Conservation (phyloP, 2,329 filamentous ascomycete species). For the Torrubiella hemipterigena region DNA sequence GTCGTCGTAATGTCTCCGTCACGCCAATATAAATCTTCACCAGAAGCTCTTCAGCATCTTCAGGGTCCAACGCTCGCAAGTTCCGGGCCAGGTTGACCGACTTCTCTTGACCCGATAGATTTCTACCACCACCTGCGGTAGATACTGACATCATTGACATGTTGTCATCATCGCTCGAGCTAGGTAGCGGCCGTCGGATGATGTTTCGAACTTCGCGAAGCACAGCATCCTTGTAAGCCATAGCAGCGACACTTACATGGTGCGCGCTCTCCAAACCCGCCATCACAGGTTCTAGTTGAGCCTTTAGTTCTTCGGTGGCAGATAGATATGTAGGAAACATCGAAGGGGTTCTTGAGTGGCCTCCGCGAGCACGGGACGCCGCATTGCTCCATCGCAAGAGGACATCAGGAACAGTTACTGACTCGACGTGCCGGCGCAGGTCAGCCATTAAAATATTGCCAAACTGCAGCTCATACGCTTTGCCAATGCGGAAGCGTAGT, state of each 20-base stretch:
- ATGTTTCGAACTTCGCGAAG: constrained; percentile 77
- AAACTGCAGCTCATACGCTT: constrained; percentile 74
- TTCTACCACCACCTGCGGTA: constrained; percentile 56
- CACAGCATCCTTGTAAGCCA: constrained; percentile 71
- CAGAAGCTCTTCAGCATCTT: constrained; percentile 76
- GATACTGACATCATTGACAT: constrained; percentile 81
- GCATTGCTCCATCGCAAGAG: constrained; percentile 75
- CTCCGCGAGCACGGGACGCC: constrained; percentile 58
- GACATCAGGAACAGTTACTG: constrained; percentile 59
- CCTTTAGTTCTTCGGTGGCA: constrained; percentile 57
- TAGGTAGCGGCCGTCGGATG: constrained; percentile 76
- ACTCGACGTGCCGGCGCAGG: constrained; percentile 66
- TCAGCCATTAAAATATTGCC: constrained; percentile 67
- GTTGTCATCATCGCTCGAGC: constrained; percentile 86
- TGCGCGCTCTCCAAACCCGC: constrained; percentile 71
- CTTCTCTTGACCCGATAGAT: constrained; percentile 73
- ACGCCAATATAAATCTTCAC: constrained; percentile 76
- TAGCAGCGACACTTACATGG: constrained; percentile 70
- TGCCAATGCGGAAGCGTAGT: constrained; percentile 71
- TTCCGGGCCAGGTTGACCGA: constrained; percentile 82
- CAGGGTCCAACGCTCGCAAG: constrained; percentile 67
- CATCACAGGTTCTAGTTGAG: constrained; percentile 58
- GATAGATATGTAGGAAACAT: constrained; percentile 68
- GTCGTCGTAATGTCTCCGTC: constrained; percentile 71
- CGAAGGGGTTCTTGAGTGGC: constrained; percentile 53